Conservation (phyloP, 257 asterid species). For the Solanum bulbocastanum region DNA sequence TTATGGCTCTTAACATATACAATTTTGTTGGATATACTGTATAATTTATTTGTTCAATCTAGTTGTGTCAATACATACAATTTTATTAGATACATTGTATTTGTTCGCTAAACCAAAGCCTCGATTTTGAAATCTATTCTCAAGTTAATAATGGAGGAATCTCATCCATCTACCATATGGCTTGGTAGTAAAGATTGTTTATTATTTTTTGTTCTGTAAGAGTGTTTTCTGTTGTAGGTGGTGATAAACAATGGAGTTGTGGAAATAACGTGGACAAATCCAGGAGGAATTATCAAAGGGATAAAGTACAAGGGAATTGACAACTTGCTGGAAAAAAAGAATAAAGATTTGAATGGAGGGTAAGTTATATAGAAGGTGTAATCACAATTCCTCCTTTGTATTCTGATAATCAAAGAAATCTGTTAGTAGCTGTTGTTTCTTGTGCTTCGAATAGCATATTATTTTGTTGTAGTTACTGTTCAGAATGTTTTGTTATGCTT, state of each 20-base stretch:
- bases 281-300: constrained; percentile 5
- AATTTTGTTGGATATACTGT: neutral
- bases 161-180: neutral
- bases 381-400: neutral
- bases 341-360: constrained; percentile 4
- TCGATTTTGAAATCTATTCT: neutral
- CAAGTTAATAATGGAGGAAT: neutral
- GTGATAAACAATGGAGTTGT: neutral
- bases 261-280: constrained; percentile 2
- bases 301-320: constrained; percentile 4
- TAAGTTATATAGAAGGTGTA: neutral
- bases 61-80: neutral
- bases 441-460: neutral
- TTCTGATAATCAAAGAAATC: neutral
- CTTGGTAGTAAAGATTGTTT: neutral
- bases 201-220: neutral
- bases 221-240: neutral
- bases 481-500: neutral
- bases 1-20: too few species aligned
- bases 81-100: neutral
- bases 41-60: neutral
- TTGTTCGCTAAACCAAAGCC: neutral
- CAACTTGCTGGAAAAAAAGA: constrained; percentile 3
- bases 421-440: neutral
- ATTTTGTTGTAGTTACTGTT: neutral